These are phyloP conservation scores for Naganishia antarctica DNA, from an alignment of 768 basidiomycete genomes.

Conservation along the genomic window DNA sequence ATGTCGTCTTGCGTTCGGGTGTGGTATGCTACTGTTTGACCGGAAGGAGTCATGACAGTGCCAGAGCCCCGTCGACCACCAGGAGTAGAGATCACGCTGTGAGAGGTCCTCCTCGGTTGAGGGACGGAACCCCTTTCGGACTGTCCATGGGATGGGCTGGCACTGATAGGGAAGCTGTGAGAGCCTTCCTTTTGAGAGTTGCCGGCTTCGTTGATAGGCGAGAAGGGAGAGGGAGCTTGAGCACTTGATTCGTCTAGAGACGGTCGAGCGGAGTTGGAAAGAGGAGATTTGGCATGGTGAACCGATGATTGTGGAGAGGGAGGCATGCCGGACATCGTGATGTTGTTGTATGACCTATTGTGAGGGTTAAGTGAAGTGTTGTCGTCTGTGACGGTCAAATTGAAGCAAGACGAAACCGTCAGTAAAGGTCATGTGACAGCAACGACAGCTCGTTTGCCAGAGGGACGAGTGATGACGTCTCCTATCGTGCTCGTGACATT, in stretches of 20 bases:
- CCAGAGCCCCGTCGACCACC: slow-evolving; percentile 51
- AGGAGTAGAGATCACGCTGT: slow-evolving; percentile 17
- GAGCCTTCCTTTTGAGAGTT: too few species aligned
- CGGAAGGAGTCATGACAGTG: slow-evolving; percentile 64
- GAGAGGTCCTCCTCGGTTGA: background rate
- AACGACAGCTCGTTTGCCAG: too few species aligned
- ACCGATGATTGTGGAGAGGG: slow-evolving; percentile 10
- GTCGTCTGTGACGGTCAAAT: background rate
- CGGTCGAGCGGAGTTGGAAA: background rate
- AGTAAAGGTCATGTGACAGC: too few species aligned
- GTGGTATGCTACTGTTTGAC: slow-evolving; percentile 76
- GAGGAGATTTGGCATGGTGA: slow-evolving; percentile 5
- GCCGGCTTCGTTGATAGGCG: background rate
- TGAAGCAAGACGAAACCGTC: too few species aligned
- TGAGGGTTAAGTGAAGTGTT: slow-evolving; percentile 18
- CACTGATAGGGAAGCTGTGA: too few species aligned
- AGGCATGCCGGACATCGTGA: slow-evolving; percentile 6
- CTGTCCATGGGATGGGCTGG: too few species aligned
- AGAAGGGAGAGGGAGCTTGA: slow-evolving; percentile 7
- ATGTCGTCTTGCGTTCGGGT: slow-evolving; percentile 67
- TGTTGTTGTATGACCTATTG: background rate
- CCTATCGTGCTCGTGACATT: too few species aligned
- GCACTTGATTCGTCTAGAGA: background rate
- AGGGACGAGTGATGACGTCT: too few species aligned
- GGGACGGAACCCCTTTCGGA: background rate